These are phyloP conservation scores for Mollisia scopiformis DNA, from an alignment of 2,329 filamentous ascomycete species.

Conservation along the genomic window DNA sequence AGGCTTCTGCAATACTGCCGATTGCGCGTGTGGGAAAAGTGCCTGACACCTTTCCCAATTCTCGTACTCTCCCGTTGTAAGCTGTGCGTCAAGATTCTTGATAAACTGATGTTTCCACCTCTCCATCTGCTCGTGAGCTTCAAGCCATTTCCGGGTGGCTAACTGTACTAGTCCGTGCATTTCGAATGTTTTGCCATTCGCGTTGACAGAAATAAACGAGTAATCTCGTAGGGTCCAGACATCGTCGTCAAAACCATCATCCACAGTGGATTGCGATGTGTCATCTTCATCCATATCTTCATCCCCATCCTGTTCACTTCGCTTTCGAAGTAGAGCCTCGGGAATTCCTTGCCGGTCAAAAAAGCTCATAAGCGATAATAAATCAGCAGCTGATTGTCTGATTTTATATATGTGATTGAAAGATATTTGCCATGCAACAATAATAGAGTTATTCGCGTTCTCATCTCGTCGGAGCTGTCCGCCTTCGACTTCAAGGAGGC, in stretches of 20 bases:
- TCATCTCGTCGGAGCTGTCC: slow-evolving; percentile 38
- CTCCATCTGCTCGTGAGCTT: neutral
- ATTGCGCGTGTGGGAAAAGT: slow-evolving; percentile 2
- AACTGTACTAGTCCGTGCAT: slow-evolving; percentile 1
- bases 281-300: slow-evolving; percentile 14
- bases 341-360: slow-evolving; percentile 47
- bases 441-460: slow-evolving; percentile 37
- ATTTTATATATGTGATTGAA: slow-evolving; percentile 39
- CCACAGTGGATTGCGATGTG: slow-evolving; percentile 6
- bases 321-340: slow-evolving; percentile 30
- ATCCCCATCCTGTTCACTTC: slow-evolving; percentile 1
- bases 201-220: neutral
- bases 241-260: slow-evolving; percentile 2
- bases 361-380: slow-evolving; percentile 49
- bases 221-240: neutral
- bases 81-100: neutral
- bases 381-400: slow-evolving; percentile 39
- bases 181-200: neutral
- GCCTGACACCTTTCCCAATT: neutral
- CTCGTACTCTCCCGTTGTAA: slow-evolving; percentile 1
- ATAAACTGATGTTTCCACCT: neutral
- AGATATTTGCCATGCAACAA: slow-evolving; percentile 40
- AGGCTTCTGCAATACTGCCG: neutral
- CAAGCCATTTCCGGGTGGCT: neutral
- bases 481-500: slow-evolving; percentile 34